Conservation (phyloP, 306 rosid genomes). For the Dryas alaskensis region DNA sequence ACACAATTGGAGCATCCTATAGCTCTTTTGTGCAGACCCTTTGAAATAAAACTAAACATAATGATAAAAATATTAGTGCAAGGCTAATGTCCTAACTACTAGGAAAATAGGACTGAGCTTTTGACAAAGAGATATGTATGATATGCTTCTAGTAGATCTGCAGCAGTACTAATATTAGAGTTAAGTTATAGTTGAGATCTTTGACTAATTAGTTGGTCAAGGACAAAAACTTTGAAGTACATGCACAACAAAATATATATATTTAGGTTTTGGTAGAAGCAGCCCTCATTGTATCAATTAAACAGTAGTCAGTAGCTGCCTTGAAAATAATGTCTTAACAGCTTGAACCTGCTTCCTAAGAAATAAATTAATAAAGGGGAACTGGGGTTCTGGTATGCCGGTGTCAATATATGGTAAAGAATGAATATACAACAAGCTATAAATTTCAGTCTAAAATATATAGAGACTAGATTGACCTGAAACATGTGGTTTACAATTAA, state of each 20-base stretch:
- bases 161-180: background rate
- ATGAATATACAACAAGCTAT: no score
- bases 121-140: background rate
- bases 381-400: no score
- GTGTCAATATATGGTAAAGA: no score
- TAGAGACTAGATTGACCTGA: no score
- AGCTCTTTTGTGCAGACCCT: no score
- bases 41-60: no score
- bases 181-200: background rate
- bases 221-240: slow-evolving; percentile 8
- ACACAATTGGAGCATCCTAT: no score
- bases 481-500: no score
- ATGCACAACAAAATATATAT: background rate
- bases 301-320: background rate
- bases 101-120: background rate
- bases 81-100: background rate
- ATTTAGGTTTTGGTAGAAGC: background rate
- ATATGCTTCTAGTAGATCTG: background rate
- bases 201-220: slow-evolving; percentile 10
- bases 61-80: no score
- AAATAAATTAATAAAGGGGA: background rate
- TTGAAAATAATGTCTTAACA: background rate
- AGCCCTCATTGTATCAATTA: background rate
- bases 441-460: no score
- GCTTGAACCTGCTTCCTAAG: background rate